Evolutionary conservation across 352 stramenopile species (phyloP), one percentile per base, ranked within the genome.

Genomic region (Pythium dissotocum): DNA sequence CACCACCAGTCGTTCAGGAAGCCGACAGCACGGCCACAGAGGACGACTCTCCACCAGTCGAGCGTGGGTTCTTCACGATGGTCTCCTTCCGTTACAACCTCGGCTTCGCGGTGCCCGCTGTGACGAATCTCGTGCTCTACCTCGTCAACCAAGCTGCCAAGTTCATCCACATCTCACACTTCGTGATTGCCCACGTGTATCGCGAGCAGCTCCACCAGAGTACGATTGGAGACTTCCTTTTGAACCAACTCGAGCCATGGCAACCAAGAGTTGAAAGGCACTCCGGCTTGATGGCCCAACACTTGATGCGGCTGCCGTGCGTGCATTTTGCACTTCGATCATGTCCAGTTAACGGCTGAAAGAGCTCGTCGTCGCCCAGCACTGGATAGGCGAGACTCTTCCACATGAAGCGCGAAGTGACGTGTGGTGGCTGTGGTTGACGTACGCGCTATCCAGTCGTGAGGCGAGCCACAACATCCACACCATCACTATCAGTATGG

Each of bases 81-180:
- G 56, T 49, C 14, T 64, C 63, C 9, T 69, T 69, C 48, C 63
- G 55, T 6, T 64, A 53, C 18, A 18, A 51, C 16, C 46, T 69
- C n/a, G 42, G 46, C 33, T 48, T 54, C 18, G 28, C 52, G 26
- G 16, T 44, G 38, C 55, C 44, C 6, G 38, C 38, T 18, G 46
- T 69, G 12, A 69, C 35, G 14, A 69, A 69, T 26, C 44, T 64
- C 4, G 30, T 60, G 55, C 42, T 69, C 14, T 63, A 64, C 35
- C 61, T 59, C 16, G 58, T 69, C 44, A 69, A 64, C 63, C 55
- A 69, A 49, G 48, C 56, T n/a, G 63, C 52, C 24, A 69, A 69
- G 55, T 57, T 40, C 6, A 69, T 69, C 55, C 18, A 35, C 35
- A 36, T 69, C 55, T 64, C 63, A 3, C 42, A 64, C 28, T 18